A percentile compares a stretch with the other conserved stretches of the same genome.
phyloP scores from a whole-genome alignment of 106 monocot species.

The Xerophyta viscosa region DNA sequence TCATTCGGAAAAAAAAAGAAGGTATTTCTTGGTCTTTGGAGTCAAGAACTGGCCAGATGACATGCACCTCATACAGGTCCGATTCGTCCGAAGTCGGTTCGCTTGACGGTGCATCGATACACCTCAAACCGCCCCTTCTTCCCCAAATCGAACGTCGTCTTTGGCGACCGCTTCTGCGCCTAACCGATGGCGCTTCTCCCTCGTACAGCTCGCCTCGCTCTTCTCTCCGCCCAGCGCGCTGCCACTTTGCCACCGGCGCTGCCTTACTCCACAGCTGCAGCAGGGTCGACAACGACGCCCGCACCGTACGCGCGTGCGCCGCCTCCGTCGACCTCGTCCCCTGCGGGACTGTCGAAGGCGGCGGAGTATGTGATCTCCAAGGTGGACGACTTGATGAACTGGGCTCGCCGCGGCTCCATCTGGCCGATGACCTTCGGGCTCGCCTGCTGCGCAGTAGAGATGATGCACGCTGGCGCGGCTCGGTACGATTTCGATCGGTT shows the following conservation, averaged over 20 bases:
- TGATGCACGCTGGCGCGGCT: slow-evolving; percentile 96
- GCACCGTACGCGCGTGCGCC: slow-evolving; percentile 27
- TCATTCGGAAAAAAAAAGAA: too few species aligned
- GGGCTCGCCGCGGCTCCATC: slow-evolving; percentile 86
- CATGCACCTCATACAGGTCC: too few species aligned
- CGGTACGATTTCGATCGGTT: slow-evolving; percentile 95
- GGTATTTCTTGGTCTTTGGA: too few species aligned
- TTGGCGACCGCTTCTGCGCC: neutral
- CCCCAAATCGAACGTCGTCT: too few species aligned
- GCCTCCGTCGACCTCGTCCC: slow-evolving; percentile 46
- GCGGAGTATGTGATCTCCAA: slow-evolving; percentile 96
- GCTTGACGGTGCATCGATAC: too few species aligned
- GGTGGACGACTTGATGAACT: slow-evolving; percentile 94
- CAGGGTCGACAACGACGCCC: slow-evolving; percentile 28
- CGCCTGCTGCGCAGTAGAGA: slow-evolving; percentile 98
- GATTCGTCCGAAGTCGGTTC: too few species aligned
- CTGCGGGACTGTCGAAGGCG: slow-evolving; percentile 70
- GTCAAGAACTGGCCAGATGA: too few species aligned
- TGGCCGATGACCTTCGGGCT: slow-evolving; percentile 97
- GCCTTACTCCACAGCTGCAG: slow-evolving; percentile 27
- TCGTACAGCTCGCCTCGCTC: slow-evolving; percentile 62
- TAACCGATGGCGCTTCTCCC: slow-evolving; percentile 60
- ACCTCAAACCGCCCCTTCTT: too few species aligned
- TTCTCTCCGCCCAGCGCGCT: slow-evolving; percentile 28
- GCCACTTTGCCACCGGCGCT: slow-evolving; percentile 7